These are phyloP conservation scores for Pleoardoris graminearum DNA, from an alignment of 2,329 filamentous ascomycete genomes.

Conservation along the genomic window DNA sequence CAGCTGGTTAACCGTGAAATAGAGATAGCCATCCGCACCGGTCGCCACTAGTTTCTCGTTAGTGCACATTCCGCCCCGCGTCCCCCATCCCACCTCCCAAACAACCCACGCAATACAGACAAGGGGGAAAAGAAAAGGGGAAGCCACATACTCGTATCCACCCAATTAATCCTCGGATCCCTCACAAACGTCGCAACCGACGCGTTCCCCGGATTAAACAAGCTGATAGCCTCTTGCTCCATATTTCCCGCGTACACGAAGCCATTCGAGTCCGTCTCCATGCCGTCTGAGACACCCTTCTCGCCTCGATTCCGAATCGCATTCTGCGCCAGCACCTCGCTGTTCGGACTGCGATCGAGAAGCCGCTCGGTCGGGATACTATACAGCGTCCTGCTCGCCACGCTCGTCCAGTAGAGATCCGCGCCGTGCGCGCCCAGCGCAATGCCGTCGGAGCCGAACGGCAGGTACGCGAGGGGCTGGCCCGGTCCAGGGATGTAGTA, in stretches of 20 bases:
- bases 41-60: constrained; percentile 36
- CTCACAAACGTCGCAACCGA: constrained; percentile 42
- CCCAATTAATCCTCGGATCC: constrained; percentile 13
- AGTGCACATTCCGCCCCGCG: background rate
- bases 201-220: constrained; percentile 53
- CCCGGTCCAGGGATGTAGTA: constrained; percentile 48
- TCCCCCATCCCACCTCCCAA: background rate
- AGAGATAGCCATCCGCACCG: constrained; percentile 54
- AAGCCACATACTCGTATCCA: constrained; percentile 10
- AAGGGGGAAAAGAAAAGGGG: background rate
- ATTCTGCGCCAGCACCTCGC: constrained; percentile 51
- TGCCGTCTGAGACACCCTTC: constrained; percentile 56
- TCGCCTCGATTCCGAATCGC: constrained; percentile 51
- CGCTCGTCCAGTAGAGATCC: constrained; percentile 52
- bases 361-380: constrained; percentile 51
- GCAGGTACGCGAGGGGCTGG: constrained; percentile 43
- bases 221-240: constrained; percentile 47
- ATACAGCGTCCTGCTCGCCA: constrained; percentile 52
- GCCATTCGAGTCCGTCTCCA: constrained; percentile 57
- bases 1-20: constrained; percentile 59
- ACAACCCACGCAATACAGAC: background rate
- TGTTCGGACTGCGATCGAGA: constrained; percentile 41
- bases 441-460: constrained; percentile 57
- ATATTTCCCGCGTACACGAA: constrained; percentile 56
- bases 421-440: constrained; percentile 54